Percentiles rank a stretch among this genome's conserved stretches.
Conservation (phyloP, 331 rosid species). For the Telfairia occidentalis region DNA sequence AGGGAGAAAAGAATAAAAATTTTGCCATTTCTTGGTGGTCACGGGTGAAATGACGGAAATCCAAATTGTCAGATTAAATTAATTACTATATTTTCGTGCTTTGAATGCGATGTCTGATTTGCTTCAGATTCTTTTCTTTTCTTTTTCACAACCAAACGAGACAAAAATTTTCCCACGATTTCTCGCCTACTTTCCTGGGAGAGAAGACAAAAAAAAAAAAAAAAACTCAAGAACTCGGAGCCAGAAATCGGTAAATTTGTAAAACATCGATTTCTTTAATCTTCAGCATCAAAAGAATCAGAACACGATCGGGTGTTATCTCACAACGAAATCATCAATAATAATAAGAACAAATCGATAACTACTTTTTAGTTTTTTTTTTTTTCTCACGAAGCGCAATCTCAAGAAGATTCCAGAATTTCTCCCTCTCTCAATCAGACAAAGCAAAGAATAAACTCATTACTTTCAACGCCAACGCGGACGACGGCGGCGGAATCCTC, state of each 20-base stretch:
- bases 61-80: neutral
- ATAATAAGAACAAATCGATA: neutral
- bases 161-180: neutral
- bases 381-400: neutral
- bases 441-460: slow-evolving; percentile 44
- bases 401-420: neutral
- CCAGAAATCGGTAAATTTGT: neutral
- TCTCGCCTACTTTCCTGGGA: neutral
- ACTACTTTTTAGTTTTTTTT: neutral
- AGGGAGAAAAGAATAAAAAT: neutral
- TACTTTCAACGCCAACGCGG: neutral
- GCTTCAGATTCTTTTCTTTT: neutral
- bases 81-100: neutral
- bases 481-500: neutral
- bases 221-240: neutral
- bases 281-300: neutral
- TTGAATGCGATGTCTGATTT: neutral
- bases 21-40: neutral
- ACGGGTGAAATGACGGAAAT: neutral
- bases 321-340: neutral
- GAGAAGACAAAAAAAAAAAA: neutral
- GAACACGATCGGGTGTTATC: neutral
- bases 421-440: slow-evolving; percentile 18
- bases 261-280: neutral
- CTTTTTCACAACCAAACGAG: neutral